Evolutionary conservation across 2,329 filamentous ascomycete genomes (phyloP), one percentile per base, ranked within the genome.

Genomic region (Aspergillus carbonarius): DNA sequence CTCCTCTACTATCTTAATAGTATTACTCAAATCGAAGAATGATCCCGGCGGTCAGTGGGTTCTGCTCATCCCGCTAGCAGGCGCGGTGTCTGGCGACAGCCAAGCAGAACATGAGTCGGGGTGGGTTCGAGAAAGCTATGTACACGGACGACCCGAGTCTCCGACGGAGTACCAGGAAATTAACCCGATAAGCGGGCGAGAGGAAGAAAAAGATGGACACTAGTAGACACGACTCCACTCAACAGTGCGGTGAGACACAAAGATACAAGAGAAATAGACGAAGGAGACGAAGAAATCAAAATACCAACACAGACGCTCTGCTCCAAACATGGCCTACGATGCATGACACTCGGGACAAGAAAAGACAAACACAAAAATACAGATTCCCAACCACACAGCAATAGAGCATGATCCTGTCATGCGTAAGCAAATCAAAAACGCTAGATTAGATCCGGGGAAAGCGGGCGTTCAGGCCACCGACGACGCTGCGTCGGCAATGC

Each of bases 381-480:
- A 32, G 30, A 32, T 32, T 32, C 18, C 12, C 9, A 12, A 15
- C 10, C 37, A 40, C 9, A 17, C 37, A 23, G 37, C 37, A 40
- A 40, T 17, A 40, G 23, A 40, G 15, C 39, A 42, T 42, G 39
- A 23, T 42, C 39, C 18, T 23, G 39, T 42, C 39, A 42, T 42
- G 39, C 20, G 39, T 42, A 23, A 20, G 39, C 35, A 35, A 46
- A 44, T 25, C 20, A 13, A 17, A 17, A 34, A n/a, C 15, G 17
- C 34, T 25, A 47, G 15, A 53, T 48, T 23, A 51, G 42, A 55
- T 32, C 30, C 42, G 5, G 32, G 23, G 12, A 17, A 18, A 30
- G 15, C 32, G 17, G 23, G 34, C 52, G 20, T 44, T 60, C 60
- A 65, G 48, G 60, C 63, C 55, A 66, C 65, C 35, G 68, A 64